A percentile compares a stretch with the other conserved stretches of the same genome.
phyloP scores from a whole-genome alignment of 345 rosid species.

The Eucalyptus melliodora region DNA sequence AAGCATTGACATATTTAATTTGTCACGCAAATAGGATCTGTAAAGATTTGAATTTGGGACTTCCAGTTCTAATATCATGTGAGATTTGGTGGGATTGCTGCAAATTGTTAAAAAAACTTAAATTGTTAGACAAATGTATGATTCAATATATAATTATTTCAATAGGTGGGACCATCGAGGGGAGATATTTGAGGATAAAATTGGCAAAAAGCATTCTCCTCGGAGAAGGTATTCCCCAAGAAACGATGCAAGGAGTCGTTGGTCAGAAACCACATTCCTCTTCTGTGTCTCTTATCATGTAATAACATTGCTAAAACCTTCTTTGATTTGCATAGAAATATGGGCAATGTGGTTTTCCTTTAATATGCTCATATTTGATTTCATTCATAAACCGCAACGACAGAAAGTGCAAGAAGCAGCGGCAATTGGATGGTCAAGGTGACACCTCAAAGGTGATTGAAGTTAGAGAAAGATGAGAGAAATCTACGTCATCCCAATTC shows the following conservation, averaged over 20 bases:
- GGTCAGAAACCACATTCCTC: conserved; percentile 18
- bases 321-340: not conserved
- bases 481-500: conserved; percentile 4
- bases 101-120: too few relatives aligned
- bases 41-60: accelerated
- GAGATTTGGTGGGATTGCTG: accelerated
- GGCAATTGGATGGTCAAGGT: conserved; percentile 29
- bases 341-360: not conserved
- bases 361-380: not conserved
- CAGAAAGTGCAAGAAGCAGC: conserved; percentile 32
- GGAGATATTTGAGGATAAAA: conserved; percentile 67
- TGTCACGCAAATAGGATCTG: accelerated
- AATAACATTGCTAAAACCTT: not conserved
- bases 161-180: conserved; percentile 19
- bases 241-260: conserved; percentile 23
- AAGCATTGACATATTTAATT: too few relatives aligned
- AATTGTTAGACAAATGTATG: accelerated
- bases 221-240: conserved; percentile 33
- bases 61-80: accelerated
- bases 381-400: conserved; percentile 12
- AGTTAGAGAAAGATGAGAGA: conserved; percentile 22
- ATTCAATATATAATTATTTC: too few relatives aligned
- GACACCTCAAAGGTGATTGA: conserved; percentile 37
- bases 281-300: not conserved
- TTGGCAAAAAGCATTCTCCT: conserved; percentile 57